These are phyloP conservation scores for Onygena corvina DNA, from an alignment of 2,329 filamentous ascomycete genomes.

Conservation along the genomic window DNA sequence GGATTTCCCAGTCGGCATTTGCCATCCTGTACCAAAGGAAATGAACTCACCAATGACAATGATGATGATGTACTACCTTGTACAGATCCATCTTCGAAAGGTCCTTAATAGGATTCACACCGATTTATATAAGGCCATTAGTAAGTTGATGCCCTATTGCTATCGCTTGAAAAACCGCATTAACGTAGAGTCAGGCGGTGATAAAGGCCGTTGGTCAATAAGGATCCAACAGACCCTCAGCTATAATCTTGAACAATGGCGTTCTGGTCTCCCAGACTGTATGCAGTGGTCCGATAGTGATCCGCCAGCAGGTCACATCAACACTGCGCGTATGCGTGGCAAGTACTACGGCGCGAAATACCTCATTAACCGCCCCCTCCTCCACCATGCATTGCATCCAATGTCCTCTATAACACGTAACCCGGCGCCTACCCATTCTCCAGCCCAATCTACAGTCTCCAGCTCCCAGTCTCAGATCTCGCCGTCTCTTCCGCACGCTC, in stretches of 20 bases:
- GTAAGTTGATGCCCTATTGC: slow-evolving; percentile 16
- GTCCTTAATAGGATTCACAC: slow-evolving; percentile 46
- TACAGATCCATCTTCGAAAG: slow-evolving; percentile 50
- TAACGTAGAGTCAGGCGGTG: slow-evolving; percentile 14
- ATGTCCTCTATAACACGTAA: slow-evolving; percentile 21
- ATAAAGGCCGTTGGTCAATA: slow-evolving; percentile 26
- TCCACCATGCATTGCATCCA: slow-evolving; percentile 48
- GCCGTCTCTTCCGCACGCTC: slow-evolving; percentile 24
- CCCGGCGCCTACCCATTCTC: slow-evolving; percentile 23
- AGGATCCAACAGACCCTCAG: slow-evolving; percentile 33
- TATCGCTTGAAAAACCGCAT: background rate
- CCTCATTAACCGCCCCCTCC: slow-evolving; percentile 73
- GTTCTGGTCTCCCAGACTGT: slow-evolving; percentile 36
- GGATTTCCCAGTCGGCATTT: slow-evolving; percentile 28
- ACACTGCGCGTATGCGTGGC: slow-evolving; percentile 70
- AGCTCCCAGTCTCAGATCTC: slow-evolving; percentile 26
- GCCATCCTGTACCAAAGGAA: slow-evolving; percentile 24
- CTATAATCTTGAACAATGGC: slow-evolving; percentile 44
- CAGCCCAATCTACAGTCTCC: slow-evolving; percentile 20
- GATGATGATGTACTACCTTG: slow-evolving; percentile 47
- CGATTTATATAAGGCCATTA: slow-evolving; percentile 40
- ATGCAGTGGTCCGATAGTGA: slow-evolving; percentile 58
- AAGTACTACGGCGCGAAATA: slow-evolving; percentile 92
- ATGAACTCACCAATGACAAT: slow-evolving; percentile 27
- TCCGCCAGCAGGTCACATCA: slow-evolving; percentile 60